Evolutionary conservation across 1,139 yeast genomes (phyloP).

Genomic region (Hyphopichia pseudoburtonii): DNA sequence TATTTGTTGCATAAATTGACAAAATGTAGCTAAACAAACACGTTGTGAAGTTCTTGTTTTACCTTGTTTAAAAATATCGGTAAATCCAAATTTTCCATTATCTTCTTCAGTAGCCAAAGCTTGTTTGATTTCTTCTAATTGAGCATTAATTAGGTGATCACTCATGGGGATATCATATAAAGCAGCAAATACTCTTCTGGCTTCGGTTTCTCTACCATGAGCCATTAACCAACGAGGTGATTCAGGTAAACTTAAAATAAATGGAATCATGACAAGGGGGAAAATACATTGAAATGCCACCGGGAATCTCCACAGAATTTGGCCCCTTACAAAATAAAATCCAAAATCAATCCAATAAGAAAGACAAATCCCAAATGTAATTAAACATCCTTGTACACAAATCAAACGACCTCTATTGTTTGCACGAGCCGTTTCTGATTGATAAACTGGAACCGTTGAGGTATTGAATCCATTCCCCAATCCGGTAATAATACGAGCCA

Average conservation of each 20-base stretch:
- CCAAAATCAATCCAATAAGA: slow-evolving; percentile 47
- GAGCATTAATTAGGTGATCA: slow-evolving; percentile 20
- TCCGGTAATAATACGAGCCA: slow-evolving; percentile 37
- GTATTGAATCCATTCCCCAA: slow-evolving; percentile 31
- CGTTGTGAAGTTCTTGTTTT: slow-evolving; percentile 9
- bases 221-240: slow-evolving; percentile 51
- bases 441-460: slow-evolving; percentile 28
- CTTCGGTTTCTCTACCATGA: slow-evolving; percentile 45
- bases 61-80: slow-evolving; percentile 7
- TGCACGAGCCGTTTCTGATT: slow-evolving; percentile 26
- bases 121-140: slow-evolving; percentile 21
- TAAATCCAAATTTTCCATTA: not conserved
- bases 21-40: slow-evolving; percentile 45
- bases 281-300: slow-evolving; percentile 43
- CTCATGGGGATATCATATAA: slow-evolving; percentile 28
- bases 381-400: slow-evolving; percentile 37
- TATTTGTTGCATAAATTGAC: slow-evolving; percentile 41
- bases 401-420: slow-evolving; percentile 24
- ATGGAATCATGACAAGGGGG: slow-evolving; percentile 20
- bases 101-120: slow-evolving; percentile 21
- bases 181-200: slow-evolving; percentile 41
- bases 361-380: slow-evolving; percentile 41
- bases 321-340: slow-evolving; percentile 14
- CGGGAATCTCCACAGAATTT: slow-evolving; percentile 41
- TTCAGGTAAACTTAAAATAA: slow-evolving; percentile 34